A percentile compares a stretch with the other conserved stretches of the same genome.
Evolutionary conservation across 2,329 filamentous ascomycete species (phyloP).

Genomic region (Cercospora zeina): DNA sequence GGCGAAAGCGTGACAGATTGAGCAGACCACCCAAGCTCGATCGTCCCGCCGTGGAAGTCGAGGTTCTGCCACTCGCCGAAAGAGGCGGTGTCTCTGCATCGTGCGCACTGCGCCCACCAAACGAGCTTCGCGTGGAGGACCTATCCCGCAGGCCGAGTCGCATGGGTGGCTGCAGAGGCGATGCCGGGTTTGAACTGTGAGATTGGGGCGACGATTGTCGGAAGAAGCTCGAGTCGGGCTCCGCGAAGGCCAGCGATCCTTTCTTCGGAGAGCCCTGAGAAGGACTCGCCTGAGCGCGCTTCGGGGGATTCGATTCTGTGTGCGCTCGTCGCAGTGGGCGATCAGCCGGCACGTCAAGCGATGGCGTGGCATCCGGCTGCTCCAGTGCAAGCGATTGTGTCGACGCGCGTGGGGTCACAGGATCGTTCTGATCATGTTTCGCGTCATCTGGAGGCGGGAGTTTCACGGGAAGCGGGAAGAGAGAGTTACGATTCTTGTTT

Average conservation of each 20-base stretch:
- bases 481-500: slow-evolving; percentile 70
- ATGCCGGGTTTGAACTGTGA: slow-evolving; percentile 64
- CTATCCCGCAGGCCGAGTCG: slow-evolving; percentile 67
- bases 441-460: slow-evolving; percentile 52
- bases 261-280: slow-evolving; percentile 49
- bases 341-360: slow-evolving; percentile 23
- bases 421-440: slow-evolving; percentile 42
- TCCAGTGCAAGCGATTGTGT: slow-evolving; percentile 34
- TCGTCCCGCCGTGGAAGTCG: slow-evolving; percentile 78
- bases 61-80: slow-evolving; percentile 63
- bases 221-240: slow-evolving; percentile 52
- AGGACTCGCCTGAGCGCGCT: slow-evolving; percentile 26
- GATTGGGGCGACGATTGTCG: slow-evolving; percentile 64
- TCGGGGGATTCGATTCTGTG: slow-evolving; percentile 34
- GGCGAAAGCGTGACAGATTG: slow-evolving; percentile 72
- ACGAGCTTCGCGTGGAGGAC: slow-evolving; percentile 86
- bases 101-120: slow-evolving; percentile 66
- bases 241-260: slow-evolving; percentile 50
- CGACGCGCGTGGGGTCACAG: slow-evolving; percentile 43
- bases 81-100: slow-evolving; percentile 68
- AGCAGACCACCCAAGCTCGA: slow-evolving; percentile 93
- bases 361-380: slow-evolving; percentile 25
- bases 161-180: slow-evolving; percentile 59
- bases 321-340: slow-evolving; percentile 32
- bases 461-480: slow-evolving; percentile 89